Percentiles rank a stretch among this genome's conserved stretches.
These are phyloP conservation scores for Penicillium herquei DNA, from an alignment of 495 filamentous ascomycete genomes.

Conservation along the genomic window DNA sequence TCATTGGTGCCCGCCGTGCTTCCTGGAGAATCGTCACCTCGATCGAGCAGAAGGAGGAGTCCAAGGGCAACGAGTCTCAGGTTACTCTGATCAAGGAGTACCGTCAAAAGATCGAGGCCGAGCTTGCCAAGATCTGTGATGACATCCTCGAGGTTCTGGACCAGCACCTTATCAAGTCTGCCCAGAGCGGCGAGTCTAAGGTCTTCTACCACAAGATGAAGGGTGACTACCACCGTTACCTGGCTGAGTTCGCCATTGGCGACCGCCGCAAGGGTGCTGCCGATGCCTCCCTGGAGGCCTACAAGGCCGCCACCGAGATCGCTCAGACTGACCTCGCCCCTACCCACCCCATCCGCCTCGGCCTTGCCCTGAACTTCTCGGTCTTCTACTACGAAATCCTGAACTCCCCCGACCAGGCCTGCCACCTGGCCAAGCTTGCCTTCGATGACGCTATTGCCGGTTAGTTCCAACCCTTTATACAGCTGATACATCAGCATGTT, in stretches of 20 bases:
- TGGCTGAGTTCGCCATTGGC: constrained; percentile 96
- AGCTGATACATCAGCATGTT: no score
- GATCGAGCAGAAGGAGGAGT: constrained; percentile 99
- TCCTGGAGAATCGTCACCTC: constrained; percentile 99
- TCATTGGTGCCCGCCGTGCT: constrained; percentile 96
- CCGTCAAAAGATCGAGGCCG: constrained; percentile 98
- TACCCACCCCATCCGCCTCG: constrained; percentile 98
- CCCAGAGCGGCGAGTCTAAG: constrained; percentile 96
- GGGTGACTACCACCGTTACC: constrained; percentile 99
- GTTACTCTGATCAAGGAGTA: constrained; percentile 97
- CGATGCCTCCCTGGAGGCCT: constrained; percentile 95
- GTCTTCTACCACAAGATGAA: constrained; percentile 99
- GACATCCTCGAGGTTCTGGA: constrained; percentile 97
- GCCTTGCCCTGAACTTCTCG: constrained; percentile 98
- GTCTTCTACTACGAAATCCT: constrained; percentile 99
- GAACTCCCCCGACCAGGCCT: constrained; percentile 97
- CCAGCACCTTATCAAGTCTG: constrained; percentile 92
- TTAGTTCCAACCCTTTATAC: constrained; percentile 27
- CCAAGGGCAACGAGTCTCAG: constrained; percentile 95
- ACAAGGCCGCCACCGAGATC: constrained; percentile 97
- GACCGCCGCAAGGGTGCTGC: constrained; percentile 97
- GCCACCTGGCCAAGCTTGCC: constrained; percentile 98
- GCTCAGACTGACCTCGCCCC: constrained; percentile 97
- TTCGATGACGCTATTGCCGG: constrained; percentile 99
- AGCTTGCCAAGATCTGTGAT: constrained; percentile 99